Evolutionary conservation across 2,329 filamentous ascomycete species (phyloP), one percentile per base, ranked within the genome.

Genomic region (Stagonosporopsis cucurbitacearum): DNA sequence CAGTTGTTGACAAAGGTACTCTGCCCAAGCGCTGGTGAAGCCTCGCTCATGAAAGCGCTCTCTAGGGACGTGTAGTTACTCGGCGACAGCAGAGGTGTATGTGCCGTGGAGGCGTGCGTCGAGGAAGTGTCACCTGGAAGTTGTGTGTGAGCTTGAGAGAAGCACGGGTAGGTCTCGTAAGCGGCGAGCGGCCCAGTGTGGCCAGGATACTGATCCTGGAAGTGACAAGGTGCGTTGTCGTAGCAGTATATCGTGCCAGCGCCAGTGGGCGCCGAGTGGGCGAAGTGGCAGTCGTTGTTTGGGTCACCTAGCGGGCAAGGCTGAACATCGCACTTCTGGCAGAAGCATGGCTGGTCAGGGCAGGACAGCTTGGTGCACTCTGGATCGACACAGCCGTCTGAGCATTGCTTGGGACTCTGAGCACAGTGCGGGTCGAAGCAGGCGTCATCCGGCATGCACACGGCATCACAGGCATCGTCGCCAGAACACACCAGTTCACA

Each of bases 351-450:
- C 30, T 68, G 54, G 32, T 69, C 64, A 9, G 70, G 67, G 54
- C 60, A 73, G 15, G 71, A 59, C 25, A 60, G 30, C 48, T 75
- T 72, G 23, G 67, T 70, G 50, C 74, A 76, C 22, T 74, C 69
- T 7, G 69, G 69, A 33, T 75, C 71, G 33, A 67, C 63, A 59
- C 73, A 76, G 19, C 66, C 55, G 36, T 74, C 70, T 33, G 62
- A 43, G 47, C 72, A 76, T 22, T 67, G 57, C n/a, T 54, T 53
- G 17, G 68, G 58, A 37, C 57, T 63, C 45, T 69, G 64, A 11
- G 64, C 60, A 50, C 69, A 77, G 48, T 72, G 65, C 25, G 75
- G 74, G 53, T 77, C 74, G 50, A 65, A 75, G 59, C 75, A 77
- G 23, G 65, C 63, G 44, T 74, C 70, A 17, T 70, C 64, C 15